Conservation (phyloP, 768 basidiomycete genomes). For the Tricholoma hemisulphureum region DNA sequence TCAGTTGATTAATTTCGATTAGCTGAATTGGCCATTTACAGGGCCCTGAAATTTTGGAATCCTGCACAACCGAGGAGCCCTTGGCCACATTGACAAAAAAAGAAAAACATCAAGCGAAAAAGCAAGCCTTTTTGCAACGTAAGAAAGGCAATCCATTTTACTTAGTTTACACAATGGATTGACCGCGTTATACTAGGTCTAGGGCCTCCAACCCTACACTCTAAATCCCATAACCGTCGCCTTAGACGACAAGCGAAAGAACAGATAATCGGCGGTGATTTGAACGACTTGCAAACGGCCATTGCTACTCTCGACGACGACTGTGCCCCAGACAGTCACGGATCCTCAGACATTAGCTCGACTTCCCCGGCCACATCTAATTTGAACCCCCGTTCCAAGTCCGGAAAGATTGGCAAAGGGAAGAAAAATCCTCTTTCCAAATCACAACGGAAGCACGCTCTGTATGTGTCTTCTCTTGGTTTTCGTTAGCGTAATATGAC, state of each 20-base stretch:
- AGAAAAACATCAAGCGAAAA: constrained; percentile 62
- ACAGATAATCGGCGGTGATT: constrained; percentile 46
- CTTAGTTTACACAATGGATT: not conserved
- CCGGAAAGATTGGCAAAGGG: constrained; percentile 67
- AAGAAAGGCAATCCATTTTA: constrained; percentile 9
- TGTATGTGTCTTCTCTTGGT: constrained; percentile 48
- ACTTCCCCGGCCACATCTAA: not conserved
- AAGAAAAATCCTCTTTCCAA: constrained; percentile 56
- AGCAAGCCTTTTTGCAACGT: constrained; percentile 71
- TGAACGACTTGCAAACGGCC: constrained; percentile 52
- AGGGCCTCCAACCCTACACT: constrained; percentile 55
- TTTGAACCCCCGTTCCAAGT: not conserved
- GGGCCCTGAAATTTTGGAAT: constrained; percentile 45
- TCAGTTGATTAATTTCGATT: constrained; percentile 7
- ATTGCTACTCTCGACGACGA: constrained; percentile 51
- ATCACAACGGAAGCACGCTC: constrained; percentile 60
- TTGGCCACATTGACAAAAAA: constrained; percentile 51
- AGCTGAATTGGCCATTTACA: constrained; percentile 18
- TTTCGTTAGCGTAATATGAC: not conserved
- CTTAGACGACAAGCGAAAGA: constrained; percentile 69
- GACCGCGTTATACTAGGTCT: constrained; percentile 36
- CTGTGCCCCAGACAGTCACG: not conserved
- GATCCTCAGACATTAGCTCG: not conserved
- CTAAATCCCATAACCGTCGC: constrained; percentile 70
- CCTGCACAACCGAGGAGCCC: constrained; percentile 28